Percentiles rank a stretch among this genome's conserved stretches.
Evolutionary conservation across 2,329 filamentous ascomycete genomes (phyloP).

Genomic region (Phyllosticta capitalensis): DNA sequence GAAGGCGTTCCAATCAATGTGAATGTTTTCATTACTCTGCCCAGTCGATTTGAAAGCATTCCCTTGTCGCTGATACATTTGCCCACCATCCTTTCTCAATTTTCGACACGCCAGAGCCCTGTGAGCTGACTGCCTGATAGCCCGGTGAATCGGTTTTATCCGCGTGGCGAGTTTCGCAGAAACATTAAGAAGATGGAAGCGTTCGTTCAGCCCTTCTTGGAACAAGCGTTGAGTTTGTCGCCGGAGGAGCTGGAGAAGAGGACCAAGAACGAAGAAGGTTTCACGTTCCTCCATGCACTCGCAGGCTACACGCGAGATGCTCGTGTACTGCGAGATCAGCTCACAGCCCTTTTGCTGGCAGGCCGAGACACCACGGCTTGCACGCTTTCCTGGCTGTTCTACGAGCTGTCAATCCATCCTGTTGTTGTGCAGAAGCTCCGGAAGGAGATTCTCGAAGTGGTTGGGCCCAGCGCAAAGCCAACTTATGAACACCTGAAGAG

Average conservation of each 20-base stretch:
- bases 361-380: constrained; percentile 80
- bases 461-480: constrained; percentile 51
- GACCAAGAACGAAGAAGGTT: constrained; percentile 59
- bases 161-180: constrained; percentile 52
- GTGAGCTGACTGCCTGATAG: constrained; percentile 25
- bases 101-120: not conserved
- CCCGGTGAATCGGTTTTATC: constrained; percentile 53
- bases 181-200: constrained; percentile 60
- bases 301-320: constrained; percentile 63
- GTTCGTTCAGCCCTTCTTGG: constrained; percentile 71
- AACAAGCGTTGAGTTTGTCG: constrained; percentile 58
- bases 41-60: too few species aligned
- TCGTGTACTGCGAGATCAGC: constrained; percentile 69
- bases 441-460: constrained; percentile 56
- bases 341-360: constrained; percentile 73
- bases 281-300: constrained; percentile 81
- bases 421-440: constrained; percentile 59
- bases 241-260: constrained; percentile 64
- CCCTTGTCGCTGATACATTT: too few species aligned
- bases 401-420: constrained; percentile 68
- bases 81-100: not conserved
- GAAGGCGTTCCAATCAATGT: too few species aligned
- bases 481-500: constrained; percentile 75
- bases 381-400: constrained; percentile 72
- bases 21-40: too few species aligned